Evolutionary conservation across 1,139 yeast genomes (phyloP).

Genomic region (Suhomyces guaymorum): DNA sequence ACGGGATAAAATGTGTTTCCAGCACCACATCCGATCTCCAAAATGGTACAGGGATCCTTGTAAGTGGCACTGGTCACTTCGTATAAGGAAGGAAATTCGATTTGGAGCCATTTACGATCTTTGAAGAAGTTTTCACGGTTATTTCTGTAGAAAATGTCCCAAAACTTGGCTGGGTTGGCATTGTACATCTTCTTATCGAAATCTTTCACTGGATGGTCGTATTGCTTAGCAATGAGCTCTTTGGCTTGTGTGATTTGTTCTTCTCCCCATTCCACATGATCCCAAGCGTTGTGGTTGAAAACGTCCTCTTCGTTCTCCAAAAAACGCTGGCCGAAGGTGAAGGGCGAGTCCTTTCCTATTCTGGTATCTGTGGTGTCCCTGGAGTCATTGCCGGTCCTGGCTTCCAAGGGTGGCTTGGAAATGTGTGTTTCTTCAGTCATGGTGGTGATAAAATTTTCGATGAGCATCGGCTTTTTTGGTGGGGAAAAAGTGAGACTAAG

Average conservation of each 20-base stretch:
- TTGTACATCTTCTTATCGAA: slow-evolving; percentile 80
- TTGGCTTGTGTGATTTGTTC: slow-evolving; percentile 80
- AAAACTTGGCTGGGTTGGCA: slow-evolving; percentile 84
- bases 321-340: slow-evolving; percentile 85
- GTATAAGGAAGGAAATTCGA: slow-evolving; percentile 86
- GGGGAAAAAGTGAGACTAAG: too few relatives aligned
- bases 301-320: slow-evolving; percentile 75
- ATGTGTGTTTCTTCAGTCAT: slow-evolving; percentile 5
- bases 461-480: slow-evolving; percentile 11
- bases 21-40: slow-evolving; percentile 98
- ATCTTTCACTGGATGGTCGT: slow-evolving; percentile 79
- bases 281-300: slow-evolving; percentile 96
- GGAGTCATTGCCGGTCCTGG: slow-evolving; percentile 2
- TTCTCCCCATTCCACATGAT: slow-evolving; percentile 96
- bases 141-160: slow-evolving; percentile 93
- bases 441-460: slow-evolving; percentile 8
- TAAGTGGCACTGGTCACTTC: slow-evolving; percentile 68
- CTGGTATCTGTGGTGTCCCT: too few relatives aligned
- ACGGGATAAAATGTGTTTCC: slow-evolving; percentile 96
- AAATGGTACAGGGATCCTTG: slow-evolving; percentile 68
- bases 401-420: slow-evolving; percentile 39
- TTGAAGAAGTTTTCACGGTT: slow-evolving; percentile 93
- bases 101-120: slow-evolving; percentile 93
- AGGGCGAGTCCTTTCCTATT: slow-evolving; percentile 85
- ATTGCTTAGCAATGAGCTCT: slow-evolving; percentile 71